These are phyloP conservation scores for Salisapilia sapeloensis DNA, from an alignment of 352 stramenopile species.

Conservation along the genomic window DNA sequence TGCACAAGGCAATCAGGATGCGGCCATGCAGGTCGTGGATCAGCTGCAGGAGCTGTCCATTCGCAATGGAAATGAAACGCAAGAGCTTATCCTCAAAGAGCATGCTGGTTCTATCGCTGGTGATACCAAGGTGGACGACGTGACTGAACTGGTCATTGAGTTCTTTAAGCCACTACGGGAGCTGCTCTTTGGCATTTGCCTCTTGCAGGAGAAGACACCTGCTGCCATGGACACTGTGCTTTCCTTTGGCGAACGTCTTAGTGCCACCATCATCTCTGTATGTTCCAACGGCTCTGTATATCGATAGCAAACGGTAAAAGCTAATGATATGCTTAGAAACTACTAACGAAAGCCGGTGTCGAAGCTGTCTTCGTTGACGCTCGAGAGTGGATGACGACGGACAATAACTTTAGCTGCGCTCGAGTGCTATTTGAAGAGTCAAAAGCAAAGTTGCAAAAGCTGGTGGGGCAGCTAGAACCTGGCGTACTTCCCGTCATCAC, in stretches of 20 bases:
- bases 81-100: constrained; percentile 12
- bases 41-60: constrained; percentile 37
- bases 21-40: constrained; percentile 31
- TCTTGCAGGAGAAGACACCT: constrained; percentile 58
- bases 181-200: constrained; percentile 52
- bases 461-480: constrained; percentile 22
- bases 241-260: constrained; percentile 66
- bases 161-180: constrained; percentile 65
- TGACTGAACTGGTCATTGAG: constrained; percentile 22
- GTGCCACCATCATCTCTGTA: constrained; percentile 50
- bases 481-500: constrained; percentile 48
- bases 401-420: constrained; percentile 51
- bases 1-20: constrained; percentile 23
- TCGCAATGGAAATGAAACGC: constrained; percentile 50
- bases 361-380: constrained; percentile 50
- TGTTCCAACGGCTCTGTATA: background rate
- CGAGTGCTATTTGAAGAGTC: constrained; percentile 66
- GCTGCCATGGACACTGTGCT: constrained; percentile 55
- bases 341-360: constrained; percentile 40
- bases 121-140: constrained; percentile 20
- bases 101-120: constrained; percentile 3
- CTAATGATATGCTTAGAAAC: constrained; percentile 6
- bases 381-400: constrained; percentile 53
- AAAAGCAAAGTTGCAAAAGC: constrained; percentile 36
- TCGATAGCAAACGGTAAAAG: too few species aligned